phyloP scores from a whole-genome alignment of 805 yeast species.

The Trichomonascus vanleenenianus region DNA sequence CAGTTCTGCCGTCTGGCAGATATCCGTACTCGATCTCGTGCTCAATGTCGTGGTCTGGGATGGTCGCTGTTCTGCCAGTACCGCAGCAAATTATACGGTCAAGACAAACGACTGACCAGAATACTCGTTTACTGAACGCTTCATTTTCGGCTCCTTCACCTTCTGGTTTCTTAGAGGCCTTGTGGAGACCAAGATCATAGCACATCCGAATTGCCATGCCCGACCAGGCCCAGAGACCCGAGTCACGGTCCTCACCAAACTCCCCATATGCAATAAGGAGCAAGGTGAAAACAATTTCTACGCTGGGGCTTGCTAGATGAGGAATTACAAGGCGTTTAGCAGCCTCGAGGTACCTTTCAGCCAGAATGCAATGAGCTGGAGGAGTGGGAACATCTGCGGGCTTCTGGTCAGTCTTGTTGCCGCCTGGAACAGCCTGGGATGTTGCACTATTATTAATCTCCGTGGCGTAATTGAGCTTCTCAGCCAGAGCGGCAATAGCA shows the following conservation, averaged over 20 bases:
- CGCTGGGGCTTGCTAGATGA: constrained; percentile 21
- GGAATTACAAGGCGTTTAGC: constrained; percentile 22
- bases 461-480: constrained; percentile 10
- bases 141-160: constrained; percentile 10
- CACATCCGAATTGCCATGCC: constrained; percentile 27
- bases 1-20: constrained; percentile 14
- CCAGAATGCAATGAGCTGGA: constrained; percentile 3
- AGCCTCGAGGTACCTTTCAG: constrained; percentile 20
- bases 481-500: constrained; percentile 23
- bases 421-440: neutral
- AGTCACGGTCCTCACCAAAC: constrained; percentile 23
- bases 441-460: constrained; percentile 1
- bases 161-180: constrained; percentile 8
- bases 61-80: constrained; percentile 21
- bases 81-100: constrained; percentile 24
- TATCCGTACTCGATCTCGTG: constrained; percentile 10
- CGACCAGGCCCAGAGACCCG: constrained; percentile 26
- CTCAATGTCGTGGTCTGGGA: constrained; percentile 19
- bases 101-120: constrained; percentile 23
- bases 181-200: constrained; percentile 24
- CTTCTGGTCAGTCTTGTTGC: too few relatives aligned
- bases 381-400: neutral
- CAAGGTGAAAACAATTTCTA: constrained; percentile 22
- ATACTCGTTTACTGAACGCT: constrained; percentile 11
- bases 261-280: constrained; percentile 24